Evolutionary conservation across 1,284 basidiomycete genomes (phyloP), one percentile per base, ranked within the genome.

Genomic region (Irpex rosettiformis): DNA sequence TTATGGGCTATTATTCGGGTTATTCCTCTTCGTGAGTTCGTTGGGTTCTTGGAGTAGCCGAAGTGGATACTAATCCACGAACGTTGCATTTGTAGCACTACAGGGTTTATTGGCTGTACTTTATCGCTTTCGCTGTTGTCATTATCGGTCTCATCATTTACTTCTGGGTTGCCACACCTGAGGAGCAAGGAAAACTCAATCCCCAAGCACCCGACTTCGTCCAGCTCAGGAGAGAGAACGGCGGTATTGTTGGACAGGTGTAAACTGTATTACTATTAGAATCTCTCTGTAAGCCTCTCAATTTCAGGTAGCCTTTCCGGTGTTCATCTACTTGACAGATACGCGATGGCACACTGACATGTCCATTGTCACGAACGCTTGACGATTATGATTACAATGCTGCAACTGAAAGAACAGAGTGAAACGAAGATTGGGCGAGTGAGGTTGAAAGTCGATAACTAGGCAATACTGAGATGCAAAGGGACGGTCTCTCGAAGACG

Each of bases 91-190:
- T 24, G 53, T 61, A 93, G 90, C 86, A 91, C 64, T 92, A 84
- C 75, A 72, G 74, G 25, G 89, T 90, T 2, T 93, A 83, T 76
- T 93, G 90, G 90, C 78, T 93, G 10, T 93, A 93, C 78, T 93
- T 93, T 72, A 74, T 85, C 59, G 80, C 91, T 0, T 93, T 89
- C 67, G 78, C 72, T 0, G 77, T 91, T 7, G 83, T 91, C 59
- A 71, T 93, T 49, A 40, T 75, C n/a, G 91, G 91, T 2, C 79
- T 93, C 5, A 73, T 93, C 65, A 79, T 86, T 43, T 93, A 93
- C 73, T 93, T 93, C 77, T 93, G 91, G 90, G 76, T 81, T 67
- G 82, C 87, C 13, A 86, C 85, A 42, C 91, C 89, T 61, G 90
- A 91, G 69, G 84, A 88, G 60, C 90, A 93, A 72, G 90, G 90